Conservation (phyloP, 148 eudicot species). For the Euryodendron excelsum region DNA sequence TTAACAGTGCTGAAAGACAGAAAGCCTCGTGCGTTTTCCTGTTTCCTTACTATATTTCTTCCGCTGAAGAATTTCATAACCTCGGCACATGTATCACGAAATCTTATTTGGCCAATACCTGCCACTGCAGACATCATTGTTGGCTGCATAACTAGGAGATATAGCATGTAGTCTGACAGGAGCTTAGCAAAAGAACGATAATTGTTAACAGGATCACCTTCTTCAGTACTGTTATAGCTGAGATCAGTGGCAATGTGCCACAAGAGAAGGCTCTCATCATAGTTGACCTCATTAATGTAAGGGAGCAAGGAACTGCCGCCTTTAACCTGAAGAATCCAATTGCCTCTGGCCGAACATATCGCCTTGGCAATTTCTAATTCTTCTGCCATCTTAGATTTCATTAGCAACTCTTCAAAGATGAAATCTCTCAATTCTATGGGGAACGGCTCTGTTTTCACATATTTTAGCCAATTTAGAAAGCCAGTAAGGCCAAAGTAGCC, state of each 20-base stretch:
- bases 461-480: conserved; percentile 15
- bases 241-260: conserved; percentile 61
- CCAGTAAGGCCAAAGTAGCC: no score
- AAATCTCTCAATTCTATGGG: conserved; percentile 14
- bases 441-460: conserved; percentile 21
- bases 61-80: conserved; percentile 21
- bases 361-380: conserved; percentile 26
- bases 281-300: conserved; percentile 29
- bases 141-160: conserved; percentile 37
- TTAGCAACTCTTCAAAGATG: conserved; percentile 34
- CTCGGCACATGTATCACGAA: conserved; percentile 40
- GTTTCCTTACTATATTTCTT: no score
- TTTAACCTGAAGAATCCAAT: conserved; percentile 18
- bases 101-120: conserved; percentile 35
- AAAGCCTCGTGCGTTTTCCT: no score
- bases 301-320: conserved; percentile 1
- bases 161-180: conserved; percentile 39
- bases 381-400: conserved; percentile 28
- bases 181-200: conserved; percentile 14
- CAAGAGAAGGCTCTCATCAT: conserved; percentile 38
- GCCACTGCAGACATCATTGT: conserved; percentile 33
- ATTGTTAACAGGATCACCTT: no score
- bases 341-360: conserved; percentile 22
- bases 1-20: no score
- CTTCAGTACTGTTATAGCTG: conserved; percentile 6